Evolutionary conservation across 441 rosid genomes (phyloP).

Genomic region (Codiaeum variegatum): DNA sequence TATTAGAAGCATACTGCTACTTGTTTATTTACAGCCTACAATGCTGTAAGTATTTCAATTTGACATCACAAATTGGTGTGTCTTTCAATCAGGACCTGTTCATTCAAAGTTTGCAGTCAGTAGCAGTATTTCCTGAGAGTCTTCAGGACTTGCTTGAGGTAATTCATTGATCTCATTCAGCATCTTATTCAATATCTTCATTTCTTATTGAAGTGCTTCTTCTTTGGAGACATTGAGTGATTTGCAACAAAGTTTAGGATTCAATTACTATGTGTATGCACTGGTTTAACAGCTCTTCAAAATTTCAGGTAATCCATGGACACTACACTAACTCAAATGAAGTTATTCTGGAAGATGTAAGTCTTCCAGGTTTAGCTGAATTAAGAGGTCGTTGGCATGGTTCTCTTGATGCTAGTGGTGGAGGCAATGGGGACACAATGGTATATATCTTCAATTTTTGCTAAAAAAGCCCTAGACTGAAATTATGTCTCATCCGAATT

Average conservation of each 20-base stretch:
- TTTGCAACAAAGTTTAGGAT: background rate
- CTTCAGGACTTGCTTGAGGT: slow-evolving; percentile 91
- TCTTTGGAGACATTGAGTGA: slow-evolving; percentile 5
- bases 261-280: slow-evolving; percentile 2
- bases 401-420: slow-evolving; percentile 97
- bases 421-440: slow-evolving; percentile 99
- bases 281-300: slow-evolving; percentile 21
- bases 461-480: slow-evolving; percentile 12
- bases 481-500: background rate
- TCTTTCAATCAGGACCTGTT: slow-evolving; percentile 76
- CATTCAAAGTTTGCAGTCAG: slow-evolving; percentile 84
- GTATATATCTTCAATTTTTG: slow-evolving; percentile 37
- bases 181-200: slow-evolving; percentile 1
- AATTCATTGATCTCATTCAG: slow-evolving; percentile 21
- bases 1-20: slow-evolving; percentile 4
- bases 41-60: slow-evolving; percentile 1
- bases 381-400: slow-evolving; percentile 93
- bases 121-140: slow-evolving; percentile 73
- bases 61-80: slow-evolving; percentile 18
- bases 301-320: slow-evolving; percentile 64
- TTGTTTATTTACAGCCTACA: background rate
- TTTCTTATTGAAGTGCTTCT: slow-evolving; percentile 11
- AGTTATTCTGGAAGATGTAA: slow-evolving; percentile 70
- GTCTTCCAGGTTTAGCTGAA: slow-evolving; percentile 95
- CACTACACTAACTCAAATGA: slow-evolving; percentile 65